Evolutionary conservation across 768 basidiomycete species (phyloP), one percentile per base, ranked within the genome.

Genomic region (Agaricus bisporus): DNA sequence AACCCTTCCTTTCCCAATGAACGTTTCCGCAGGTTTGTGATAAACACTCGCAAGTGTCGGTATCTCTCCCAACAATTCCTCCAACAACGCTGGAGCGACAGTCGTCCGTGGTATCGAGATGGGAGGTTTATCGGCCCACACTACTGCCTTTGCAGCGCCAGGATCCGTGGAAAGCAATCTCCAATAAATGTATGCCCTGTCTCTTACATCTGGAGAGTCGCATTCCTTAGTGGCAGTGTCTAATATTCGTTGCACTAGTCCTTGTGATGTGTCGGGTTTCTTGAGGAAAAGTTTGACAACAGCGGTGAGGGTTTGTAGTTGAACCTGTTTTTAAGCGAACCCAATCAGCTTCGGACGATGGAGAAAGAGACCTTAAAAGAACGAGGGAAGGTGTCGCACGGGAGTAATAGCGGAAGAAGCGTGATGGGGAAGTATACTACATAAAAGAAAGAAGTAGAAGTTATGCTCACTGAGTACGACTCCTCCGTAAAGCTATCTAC

Each of bases 111-210:
- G 91, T 49, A 98, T 82, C 3, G 89, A 86, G 66, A 99, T 99
- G 26, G 94, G 94, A 2, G 97, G 97, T 50, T 94, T 81, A 54
- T 87, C 82, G 1, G 94, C 89, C 18, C 98, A 81, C 12, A 99
- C 93, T 38, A 98, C 95, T 49, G 77, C 74, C 79, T 98, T 99
- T 0, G 97, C 95, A 15, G 95, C 93, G 2, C 83, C 91, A 1
- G 95, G 91, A 67, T 99, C 95, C 52, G 92, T 94, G 5, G 92
- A 95, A 25, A 99, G 68, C 58, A 99, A 64, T 56, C 97, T 78
- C 97, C 97, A 99, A 64, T 98, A 98, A 38, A 98, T 95, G 64
- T 98, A 99, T 1, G 97, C 97, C 46, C 95, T 79, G 67, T 99
- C 97, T 39, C 97, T 80, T 14, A 99, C 91, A 66, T 98, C 95